A percentile compares a stretch with the other conserved stretches of the same genome.
These are phyloP conservation scores for Asclepias syriaca DNA, from an alignment of 257 asterid genomes.

Conservation along the genomic window DNA sequence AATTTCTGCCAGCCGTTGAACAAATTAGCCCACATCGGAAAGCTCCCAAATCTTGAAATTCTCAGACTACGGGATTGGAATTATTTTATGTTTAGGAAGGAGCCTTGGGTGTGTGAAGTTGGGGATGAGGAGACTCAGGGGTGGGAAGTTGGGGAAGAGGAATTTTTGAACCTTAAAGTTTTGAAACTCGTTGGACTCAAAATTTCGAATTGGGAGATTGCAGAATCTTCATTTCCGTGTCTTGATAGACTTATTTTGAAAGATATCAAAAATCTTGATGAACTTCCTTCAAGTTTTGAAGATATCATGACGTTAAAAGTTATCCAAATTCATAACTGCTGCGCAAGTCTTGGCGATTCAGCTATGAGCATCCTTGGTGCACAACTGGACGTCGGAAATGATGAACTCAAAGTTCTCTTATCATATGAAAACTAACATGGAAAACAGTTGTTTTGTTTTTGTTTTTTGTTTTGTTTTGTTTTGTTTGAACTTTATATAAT, in stretches of 20 bases:
- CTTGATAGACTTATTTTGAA: neutral
- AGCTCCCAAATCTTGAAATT: conserved; percentile 3
- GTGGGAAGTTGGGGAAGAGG: neutral
- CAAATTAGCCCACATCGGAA: neutral
- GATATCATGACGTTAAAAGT: neutral
- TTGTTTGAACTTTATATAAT: too few species aligned
- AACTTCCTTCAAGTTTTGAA: neutral
- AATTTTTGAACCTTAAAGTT: neutral
- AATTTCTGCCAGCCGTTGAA: neutral
- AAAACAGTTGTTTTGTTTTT: too few species aligned
- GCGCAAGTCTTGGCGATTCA: neutral
- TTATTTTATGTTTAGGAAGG: too few species aligned
- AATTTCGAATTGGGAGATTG: neutral
- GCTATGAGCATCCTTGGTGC: neutral
- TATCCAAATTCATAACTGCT: neutral
- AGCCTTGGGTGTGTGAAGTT: too few species aligned
- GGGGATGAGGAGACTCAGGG: neutral
- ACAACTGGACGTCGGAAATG: neutral
- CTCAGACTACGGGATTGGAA: neutral
- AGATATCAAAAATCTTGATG: neutral
- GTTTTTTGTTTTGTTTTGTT: too few species aligned
- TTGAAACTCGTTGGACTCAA: neutral
- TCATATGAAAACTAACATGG: too few species aligned
- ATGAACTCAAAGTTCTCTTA: neutral
- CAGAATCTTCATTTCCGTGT: neutral